Base-by-base conservation (phyloP, 306 rosid species). In the Oemleria cerasiformis region DNA sequence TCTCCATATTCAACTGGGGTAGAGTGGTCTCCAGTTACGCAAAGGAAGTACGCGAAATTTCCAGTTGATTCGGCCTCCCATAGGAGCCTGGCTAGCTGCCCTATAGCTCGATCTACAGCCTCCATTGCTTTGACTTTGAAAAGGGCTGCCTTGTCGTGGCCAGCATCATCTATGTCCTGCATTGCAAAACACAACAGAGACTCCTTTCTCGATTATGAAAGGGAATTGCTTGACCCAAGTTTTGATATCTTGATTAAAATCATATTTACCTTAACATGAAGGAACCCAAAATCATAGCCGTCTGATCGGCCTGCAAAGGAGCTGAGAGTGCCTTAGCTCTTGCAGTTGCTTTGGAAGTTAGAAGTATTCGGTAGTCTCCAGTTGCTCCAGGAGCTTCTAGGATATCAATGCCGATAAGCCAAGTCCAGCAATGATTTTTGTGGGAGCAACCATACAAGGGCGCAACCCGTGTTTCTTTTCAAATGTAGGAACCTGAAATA, bases 391-490 rank as follows among this genome's bases (percentile, higher is more conserved):
- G 96, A 74, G 97, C 98, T 72, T 91, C 98, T 57, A 94, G 91
- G 76, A 94, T 89, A 79, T 94, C 97, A 71, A 94, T 89, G 78
- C 91, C 95, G 98, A 94, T 80, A 94, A 81, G 55, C 98, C 98
- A 55, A 89, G 75, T 73, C 98, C 97, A 73, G 98, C 97, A 39
- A 94, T 94, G 76, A 94, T 91, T 83, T 94, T 94, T 17, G 98
- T 91, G 58, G 97, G 98, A 76, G 98, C 98, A 30, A 94, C 98
- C 98, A 91, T 91, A 86, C 98, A 91, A 73, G 98, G 92, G 84
- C 82, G 47, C 74, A 94, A 72, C 51, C 80, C 97, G 68, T 94
- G 98, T 75, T 85, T 91, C 54, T 86, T 59, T 62, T 73, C 73
- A 82, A 94, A 94, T 55, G 97, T 80, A 36, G 95, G 89, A 77